phyloP scores from a whole-genome alignment of 2,329 filamentous ascomycete species.

The Calonectria montana region DNA sequence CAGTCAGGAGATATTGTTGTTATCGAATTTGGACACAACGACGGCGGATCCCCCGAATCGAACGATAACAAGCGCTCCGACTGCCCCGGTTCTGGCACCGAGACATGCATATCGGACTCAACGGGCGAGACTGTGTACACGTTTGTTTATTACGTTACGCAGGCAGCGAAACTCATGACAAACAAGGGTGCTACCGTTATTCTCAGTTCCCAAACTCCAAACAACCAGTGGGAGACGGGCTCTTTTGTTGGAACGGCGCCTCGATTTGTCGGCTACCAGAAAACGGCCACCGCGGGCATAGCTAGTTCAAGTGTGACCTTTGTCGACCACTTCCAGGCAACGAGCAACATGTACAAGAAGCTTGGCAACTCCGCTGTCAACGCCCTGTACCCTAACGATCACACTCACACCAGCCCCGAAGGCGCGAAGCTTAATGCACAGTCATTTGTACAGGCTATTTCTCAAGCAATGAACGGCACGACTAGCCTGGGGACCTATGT shows the following conservation, averaged over 20 bases:
- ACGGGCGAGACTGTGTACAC: constrained; percentile 66
- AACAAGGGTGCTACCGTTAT: constrained; percentile 71
- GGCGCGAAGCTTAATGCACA: constrained; percentile 68
- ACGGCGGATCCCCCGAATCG: constrained; percentile 66
- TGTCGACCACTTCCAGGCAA: constrained; percentile 71
- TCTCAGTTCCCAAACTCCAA: constrained; percentile 65
- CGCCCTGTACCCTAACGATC: constrained; percentile 67
- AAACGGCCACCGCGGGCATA: constrained; percentile 51
- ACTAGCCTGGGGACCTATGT: constrained; percentile 41
- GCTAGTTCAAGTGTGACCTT: constrained; percentile 59
- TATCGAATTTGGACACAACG: constrained; percentile 80
- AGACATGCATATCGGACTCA: constrained; percentile 58
- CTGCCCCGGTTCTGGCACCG: constrained; percentile 64
- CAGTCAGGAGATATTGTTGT: constrained; percentile 72
- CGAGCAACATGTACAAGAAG: constrained; percentile 62
- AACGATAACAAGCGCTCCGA: constrained; percentile 72
- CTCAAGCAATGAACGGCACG: constrained; percentile 43
- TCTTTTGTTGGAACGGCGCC: constrained; percentile 58
- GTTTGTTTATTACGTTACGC: constrained; percentile 68
- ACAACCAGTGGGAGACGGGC: constrained; percentile 71
- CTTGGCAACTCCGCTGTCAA: constrained; percentile 63
- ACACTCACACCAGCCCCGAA: constrained; percentile 69
- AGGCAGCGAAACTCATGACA: constrained; percentile 65
- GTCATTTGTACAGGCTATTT: constrained; percentile 59
- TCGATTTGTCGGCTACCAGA: constrained; percentile 68